Percentiles rank a stretch among this genome's conserved stretches.
Evolutionary conservation across 2,329 filamentous ascomycete genomes (phyloP).

Genomic region (Monosporascus sp.): DNA sequence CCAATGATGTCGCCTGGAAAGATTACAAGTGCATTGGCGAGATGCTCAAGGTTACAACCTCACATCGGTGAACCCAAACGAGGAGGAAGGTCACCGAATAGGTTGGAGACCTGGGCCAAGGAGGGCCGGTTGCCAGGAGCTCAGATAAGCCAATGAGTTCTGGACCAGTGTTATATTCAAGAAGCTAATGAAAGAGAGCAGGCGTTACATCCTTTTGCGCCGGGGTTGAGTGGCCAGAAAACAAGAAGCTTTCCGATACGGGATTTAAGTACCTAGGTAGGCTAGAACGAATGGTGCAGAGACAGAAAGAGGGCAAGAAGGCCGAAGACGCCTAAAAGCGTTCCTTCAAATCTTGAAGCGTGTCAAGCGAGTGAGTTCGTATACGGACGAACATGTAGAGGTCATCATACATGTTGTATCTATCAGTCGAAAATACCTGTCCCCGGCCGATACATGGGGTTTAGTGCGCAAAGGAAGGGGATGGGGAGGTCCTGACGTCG

Average conservation of each 20-base stretch:
- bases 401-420: conserved; percentile 23
- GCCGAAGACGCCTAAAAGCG: conserved; percentile 3
- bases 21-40: background rate
- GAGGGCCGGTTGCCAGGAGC: background rate
- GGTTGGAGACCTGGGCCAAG: background rate
- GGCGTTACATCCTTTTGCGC: background rate
- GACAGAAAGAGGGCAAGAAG: background rate
- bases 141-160: background rate
- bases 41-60: background rate
- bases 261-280: background rate
- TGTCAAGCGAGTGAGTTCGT: background rate
- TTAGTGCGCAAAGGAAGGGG: conserved; percentile 2
- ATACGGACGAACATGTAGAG: conserved; percentile 16
- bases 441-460: background rate
- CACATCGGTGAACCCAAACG: background rate
- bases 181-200: background rate
- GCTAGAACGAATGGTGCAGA: background rate
- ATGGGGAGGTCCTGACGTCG: conserved; percentile 21
- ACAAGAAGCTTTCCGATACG: background rate
- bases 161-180: background rate
- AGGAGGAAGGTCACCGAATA: background rate
- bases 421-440: conserved; percentile 3
- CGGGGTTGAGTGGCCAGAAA: background rate
- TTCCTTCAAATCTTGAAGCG: background rate
- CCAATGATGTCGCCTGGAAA: background rate